phyloP scores from a whole-genome alignment of 306 rosid species.

The Ormosia emarginata region DNA sequence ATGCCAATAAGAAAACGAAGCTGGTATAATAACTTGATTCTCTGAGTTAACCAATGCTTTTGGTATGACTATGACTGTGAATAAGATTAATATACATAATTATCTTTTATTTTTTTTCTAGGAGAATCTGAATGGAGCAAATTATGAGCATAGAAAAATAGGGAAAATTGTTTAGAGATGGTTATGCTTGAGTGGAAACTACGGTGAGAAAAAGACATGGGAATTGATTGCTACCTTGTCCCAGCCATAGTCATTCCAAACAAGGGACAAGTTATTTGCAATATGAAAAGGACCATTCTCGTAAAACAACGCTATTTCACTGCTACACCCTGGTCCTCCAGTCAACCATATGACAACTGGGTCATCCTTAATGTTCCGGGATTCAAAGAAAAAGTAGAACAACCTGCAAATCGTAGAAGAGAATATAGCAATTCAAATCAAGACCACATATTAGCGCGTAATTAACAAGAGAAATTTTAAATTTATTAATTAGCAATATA shows the following conservation, averaged over 20 bases:
- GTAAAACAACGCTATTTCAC: constrained; percentile 81
- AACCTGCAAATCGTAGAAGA: constrained; percentile 42
- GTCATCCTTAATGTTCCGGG: constrained; percentile 51
- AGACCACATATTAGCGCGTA: neutral
- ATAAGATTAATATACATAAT: neutral
- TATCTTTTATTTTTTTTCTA: neutral
- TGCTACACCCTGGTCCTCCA: constrained; percentile 95
- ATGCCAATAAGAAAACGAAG: neutral
- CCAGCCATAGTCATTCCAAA: constrained; percentile 91
- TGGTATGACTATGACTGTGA: neutral
- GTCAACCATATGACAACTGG: constrained; percentile 90
- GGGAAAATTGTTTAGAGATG: neutral
- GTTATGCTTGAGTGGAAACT: neutral
- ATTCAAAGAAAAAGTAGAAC: constrained; percentile 94
- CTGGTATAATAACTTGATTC: neutral
- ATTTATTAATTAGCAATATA: neutral
- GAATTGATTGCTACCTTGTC: constrained; percentile 51
- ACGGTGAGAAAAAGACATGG: neutral
- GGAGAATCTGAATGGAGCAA: neutral
- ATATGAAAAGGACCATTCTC: constrained; percentile 93
- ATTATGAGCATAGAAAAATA: neutral
- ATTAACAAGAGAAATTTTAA: neutral
- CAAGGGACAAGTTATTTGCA: constrained; percentile 60
- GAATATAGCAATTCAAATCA: neutral
- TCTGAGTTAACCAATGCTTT: neutral